Base-by-base conservation (phyloP, 257 asterid species). In the Mitragyna speciosa region DNA sequence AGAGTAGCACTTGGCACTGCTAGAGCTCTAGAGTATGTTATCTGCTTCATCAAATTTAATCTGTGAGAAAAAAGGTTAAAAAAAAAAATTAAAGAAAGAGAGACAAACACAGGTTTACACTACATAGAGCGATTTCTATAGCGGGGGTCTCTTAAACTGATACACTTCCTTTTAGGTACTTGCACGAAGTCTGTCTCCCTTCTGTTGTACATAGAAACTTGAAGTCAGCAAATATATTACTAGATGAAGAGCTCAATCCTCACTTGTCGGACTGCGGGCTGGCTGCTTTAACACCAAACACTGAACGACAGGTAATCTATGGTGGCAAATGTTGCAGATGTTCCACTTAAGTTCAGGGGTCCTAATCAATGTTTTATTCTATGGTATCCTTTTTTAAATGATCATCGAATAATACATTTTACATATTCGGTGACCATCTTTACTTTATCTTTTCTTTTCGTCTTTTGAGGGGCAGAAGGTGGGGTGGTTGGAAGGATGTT, bases 171-270 rank as follows among this genome's bases (percentile, higher is more conserved):
- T 66, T 77, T 86, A 96, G 99, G 96, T 96, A 96, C 90, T 88
- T 96, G 97, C 99, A 96, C 75, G 99, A 96, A 89, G 99, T 94
- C 79, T 96, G 99, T 86, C 86, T 92, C 82, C 99, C 99, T 80
- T 91, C 95, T 14, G 92, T 96, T 86, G 93, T 93, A 77, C 99
- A 96, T 88, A 92, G 94, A 83, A 96, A 96, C 89, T 89, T 96
- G 80, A 96, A 96, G 85, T 92, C 99, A 0, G 96, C 97, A 17
- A 96, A 96, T 85, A 96, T 96, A 77, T 90, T 96, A 84, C 91
- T 96, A 24, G 98, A 96, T 54, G 97, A 94, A 76, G 99, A 89
- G 86, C 90, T 93, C 84, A 96, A 91, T 86, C 96, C 98, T 49
- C 97, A 94, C 82, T 92, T 96, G 78, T 94, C 99, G 43, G 99